phyloP scores from a whole-genome alignment of 805 yeast species.

The Metschnikowia matae region DNA sequence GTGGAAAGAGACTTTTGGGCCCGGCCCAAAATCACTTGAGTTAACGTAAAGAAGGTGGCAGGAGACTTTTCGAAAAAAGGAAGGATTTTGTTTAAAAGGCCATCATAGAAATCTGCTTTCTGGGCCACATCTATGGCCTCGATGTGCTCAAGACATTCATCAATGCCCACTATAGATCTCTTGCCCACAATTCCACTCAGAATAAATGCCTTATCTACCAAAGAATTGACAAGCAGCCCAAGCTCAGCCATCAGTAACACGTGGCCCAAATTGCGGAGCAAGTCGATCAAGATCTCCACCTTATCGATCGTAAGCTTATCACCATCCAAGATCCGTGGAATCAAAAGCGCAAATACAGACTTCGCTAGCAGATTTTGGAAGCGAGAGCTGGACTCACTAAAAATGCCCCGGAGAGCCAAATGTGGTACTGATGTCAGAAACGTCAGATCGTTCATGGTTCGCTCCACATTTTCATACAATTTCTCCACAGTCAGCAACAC shows the following conservation, averaged over 20 bases:
- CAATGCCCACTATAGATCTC: slow-evolving; percentile 47
- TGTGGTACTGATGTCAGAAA: slow-evolving; percentile 49
- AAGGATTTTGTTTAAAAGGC: slow-evolving; percentile 4
- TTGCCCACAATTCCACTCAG: slow-evolving; percentile 45
- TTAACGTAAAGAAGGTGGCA: slow-evolving; percentile 7
- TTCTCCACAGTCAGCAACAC: slow-evolving; percentile 26
- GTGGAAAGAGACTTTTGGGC: slow-evolving; percentile 4
- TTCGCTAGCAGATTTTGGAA: slow-evolving; percentile 23
- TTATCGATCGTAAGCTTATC: slow-evolving; percentile 45
- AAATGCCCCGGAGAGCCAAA: slow-evolving; percentile 47
- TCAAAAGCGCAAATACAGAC: slow-evolving; percentile 31
- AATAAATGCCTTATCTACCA: slow-evolving; percentile 36
- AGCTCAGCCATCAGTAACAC: slow-evolving; percentile 37
- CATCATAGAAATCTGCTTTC: slow-evolving; percentile 10
- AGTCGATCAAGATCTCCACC: slow-evolving; percentile 57
- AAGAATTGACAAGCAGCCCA: slow-evolving; percentile 21
- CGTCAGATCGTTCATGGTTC: slow-evolving; percentile 16
- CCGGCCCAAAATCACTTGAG: slow-evolving; percentile 12
- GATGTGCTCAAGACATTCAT: slow-evolving; percentile 17
- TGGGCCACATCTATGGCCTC: slow-evolving; percentile 7
- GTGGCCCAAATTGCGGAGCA: slow-evolving; percentile 48
- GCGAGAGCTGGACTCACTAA: slow-evolving; percentile 28
- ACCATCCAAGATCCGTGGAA: slow-evolving; percentile 34
- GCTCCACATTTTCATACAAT: slow-evolving; percentile 23
- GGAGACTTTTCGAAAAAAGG: background rate